These are phyloP conservation scores for Colletotrichum orchidophilum DNA, from an alignment of 2,329 filamentous ascomycete genomes.

Conservation along the genomic window DNA sequence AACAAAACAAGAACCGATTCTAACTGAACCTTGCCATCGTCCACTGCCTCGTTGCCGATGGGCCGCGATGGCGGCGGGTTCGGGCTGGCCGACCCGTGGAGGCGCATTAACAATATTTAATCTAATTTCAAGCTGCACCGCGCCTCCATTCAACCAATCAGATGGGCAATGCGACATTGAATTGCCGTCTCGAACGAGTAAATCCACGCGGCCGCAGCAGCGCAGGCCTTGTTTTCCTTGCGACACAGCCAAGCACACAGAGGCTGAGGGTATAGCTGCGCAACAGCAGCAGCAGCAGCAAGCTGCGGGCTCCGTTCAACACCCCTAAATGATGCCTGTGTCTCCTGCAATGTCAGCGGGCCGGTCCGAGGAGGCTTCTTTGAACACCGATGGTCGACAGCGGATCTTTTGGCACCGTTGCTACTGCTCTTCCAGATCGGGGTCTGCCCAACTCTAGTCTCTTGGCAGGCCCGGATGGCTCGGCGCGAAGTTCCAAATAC, in stretches of 20 bases:
- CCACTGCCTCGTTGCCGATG: not conserved
- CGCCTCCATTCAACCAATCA: not conserved
- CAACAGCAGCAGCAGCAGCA: not conserved
- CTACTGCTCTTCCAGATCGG: not conserved
- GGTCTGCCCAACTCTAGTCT: not conserved
- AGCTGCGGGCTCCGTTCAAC: not conserved
- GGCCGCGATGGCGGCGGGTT: not conserved
- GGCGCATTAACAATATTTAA: not conserved
- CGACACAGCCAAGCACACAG: not conserved
- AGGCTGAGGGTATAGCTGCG: not conserved
- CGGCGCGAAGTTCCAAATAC: not conserved
- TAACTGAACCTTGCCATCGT: not conserved
- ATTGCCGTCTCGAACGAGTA: not conserved
- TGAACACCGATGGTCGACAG: not conserved
- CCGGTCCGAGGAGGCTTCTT: not conserved
- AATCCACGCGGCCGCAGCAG: not conserved
- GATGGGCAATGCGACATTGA: not conserved
- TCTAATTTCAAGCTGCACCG: not conserved
- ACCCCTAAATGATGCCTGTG: not conserved
- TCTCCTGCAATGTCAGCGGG: not conserved
- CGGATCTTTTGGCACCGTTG: not conserved
- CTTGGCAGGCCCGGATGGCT: not conserved
- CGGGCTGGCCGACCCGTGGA: conserved; percentile 3
- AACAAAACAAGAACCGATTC: not conserved
- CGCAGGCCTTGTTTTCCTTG: not conserved